Evolutionary conservation across 495 filamentous ascomycete genomes (phyloP).

Genomic region (Annulohypoxylon bovei): DNA sequence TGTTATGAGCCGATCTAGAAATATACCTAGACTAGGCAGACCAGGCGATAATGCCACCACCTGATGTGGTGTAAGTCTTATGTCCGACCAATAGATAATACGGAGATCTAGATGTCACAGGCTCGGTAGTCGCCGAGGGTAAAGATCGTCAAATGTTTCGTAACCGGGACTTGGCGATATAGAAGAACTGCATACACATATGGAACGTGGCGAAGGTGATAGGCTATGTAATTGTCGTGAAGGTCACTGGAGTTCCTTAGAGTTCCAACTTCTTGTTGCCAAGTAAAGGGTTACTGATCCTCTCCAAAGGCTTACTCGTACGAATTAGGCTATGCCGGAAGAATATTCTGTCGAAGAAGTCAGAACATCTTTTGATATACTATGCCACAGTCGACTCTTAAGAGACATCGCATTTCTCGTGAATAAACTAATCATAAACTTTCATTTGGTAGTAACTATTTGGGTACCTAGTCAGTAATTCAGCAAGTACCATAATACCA

Average conservation of each 20-base stretch:
- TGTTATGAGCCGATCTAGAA: neutral
- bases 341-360: neutral
- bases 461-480: no score
- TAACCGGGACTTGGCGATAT: neutral
- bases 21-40: no score
- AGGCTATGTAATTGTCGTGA: neutral
- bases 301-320: neutral
- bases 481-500: neutral
- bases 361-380: neutral
- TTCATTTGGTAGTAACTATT: no score
- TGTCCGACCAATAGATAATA: neutral
- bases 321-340: neutral
- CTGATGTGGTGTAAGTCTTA: neutral
- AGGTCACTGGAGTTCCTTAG: neutral
- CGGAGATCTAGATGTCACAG: neutral
- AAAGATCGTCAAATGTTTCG: neutral
- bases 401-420: neutral
- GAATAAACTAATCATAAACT: neutral
- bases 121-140: neutral
- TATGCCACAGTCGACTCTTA: no score
- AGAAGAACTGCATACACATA: neutral
- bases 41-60: neutral
- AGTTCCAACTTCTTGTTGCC: neutral
- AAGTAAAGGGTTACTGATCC: neutral
- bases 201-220: neutral